Base-by-base conservation (phyloP, 192 early-diverging fungal genomes). In the Jimgerdemannia lactiflua region DNA sequence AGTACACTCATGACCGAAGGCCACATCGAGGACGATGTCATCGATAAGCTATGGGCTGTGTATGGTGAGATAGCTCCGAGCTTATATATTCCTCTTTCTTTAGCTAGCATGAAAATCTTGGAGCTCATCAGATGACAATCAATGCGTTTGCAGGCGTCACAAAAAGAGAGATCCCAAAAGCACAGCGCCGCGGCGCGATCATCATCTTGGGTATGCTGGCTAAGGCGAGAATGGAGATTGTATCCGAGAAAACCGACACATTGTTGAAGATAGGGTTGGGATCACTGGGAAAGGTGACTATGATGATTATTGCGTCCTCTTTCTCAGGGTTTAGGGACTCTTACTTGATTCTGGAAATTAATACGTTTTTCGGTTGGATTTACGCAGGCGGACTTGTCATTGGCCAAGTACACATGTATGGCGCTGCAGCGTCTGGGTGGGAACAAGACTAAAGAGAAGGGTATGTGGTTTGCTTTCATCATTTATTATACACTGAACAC, bases 161-260 rank as follows among this genome's bases (percentile, higher is more conserved):
- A 69, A 86, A 86, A 71, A 86, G 86, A 42, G 86, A 89, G 20
- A 87, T 94, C 43, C 84, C 93, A 29, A 88, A 91, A 4, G 84
- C 84, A 3, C 89, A 94, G 77, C 91, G 97, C 11, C 88, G 94
- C 19, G 94, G 96, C 8, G 95, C 97, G 1, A 93, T 99, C 39
- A 94, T 97, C 65, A 90, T 99, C 63, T 81, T 99, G 4, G 91
- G 93, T 19, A 99, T 98, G 96, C 73, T 99, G 69, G 96, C 95
- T 4, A 96, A 96, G 74, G 91, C 95, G 4, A 91, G 89, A 41
- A 89, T 88, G 41, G 89, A 92, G 11, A 91, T 98, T 75, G 91
- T 98, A 42, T 84, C 91, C 0, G 91, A 97, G 54, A 95, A 96
- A 74, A 89, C 95, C 39, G 97, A 99, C 70, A 75, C 92, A 3